These are phyloP conservation scores for Kodamaea restingae DNA, from an alignment of 805 yeast species.

Conservation along the genomic window DNA sequence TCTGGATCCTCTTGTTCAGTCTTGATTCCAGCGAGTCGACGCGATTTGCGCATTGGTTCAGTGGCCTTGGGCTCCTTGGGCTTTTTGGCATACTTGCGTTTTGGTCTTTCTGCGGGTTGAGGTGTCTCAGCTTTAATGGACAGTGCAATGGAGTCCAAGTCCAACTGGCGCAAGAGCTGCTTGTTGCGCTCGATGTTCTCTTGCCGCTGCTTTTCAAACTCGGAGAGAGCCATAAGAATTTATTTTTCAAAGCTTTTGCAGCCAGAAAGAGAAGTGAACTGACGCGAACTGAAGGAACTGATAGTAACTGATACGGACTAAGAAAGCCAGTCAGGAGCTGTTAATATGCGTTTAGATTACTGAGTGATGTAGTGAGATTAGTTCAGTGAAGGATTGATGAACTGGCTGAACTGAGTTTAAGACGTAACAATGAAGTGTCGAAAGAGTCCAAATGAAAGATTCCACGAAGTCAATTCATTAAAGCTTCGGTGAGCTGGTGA, in stretches of 20 bases:
- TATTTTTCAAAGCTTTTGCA: too few relatives aligned
- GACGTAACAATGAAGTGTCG: too few relatives aligned
- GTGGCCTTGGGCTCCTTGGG: conserved; percentile 17
- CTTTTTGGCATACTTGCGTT: conserved; percentile 11
- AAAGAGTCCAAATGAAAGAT: too few relatives aligned
- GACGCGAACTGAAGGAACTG: neutral
- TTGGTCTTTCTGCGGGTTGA: conserved; percentile 15
- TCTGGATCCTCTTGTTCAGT: conserved; percentile 45
- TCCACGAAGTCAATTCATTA: too few relatives aligned
- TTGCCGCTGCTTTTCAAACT: conserved; percentile 66
- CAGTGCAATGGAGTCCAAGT: conserved; percentile 54
- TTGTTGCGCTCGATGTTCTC: conserved; percentile 82
- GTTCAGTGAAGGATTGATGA: too few relatives aligned
- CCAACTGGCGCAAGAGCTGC: conserved; percentile 65
- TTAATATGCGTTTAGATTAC: too few relatives aligned
- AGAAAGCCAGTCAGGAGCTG: too few relatives aligned
- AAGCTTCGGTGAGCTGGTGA: too few relatives aligned
- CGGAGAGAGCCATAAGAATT: conserved; percentile 40
- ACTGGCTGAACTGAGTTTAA: too few relatives aligned
- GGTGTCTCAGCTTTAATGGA: conserved; percentile 49
- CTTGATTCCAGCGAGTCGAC: conserved; percentile 71
- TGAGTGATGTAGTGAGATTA: too few relatives aligned
- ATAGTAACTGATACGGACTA: neutral
- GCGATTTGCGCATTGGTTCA: conserved; percentile 68
- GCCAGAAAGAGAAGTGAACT: too few relatives aligned